A percentile compares a stretch with the other conserved stretches of the same genome.
These are phyloP conservation scores for Pleodorina starrii DNA, from an alignment of 139 green algal species.

Conservation along the genomic window DNA sequence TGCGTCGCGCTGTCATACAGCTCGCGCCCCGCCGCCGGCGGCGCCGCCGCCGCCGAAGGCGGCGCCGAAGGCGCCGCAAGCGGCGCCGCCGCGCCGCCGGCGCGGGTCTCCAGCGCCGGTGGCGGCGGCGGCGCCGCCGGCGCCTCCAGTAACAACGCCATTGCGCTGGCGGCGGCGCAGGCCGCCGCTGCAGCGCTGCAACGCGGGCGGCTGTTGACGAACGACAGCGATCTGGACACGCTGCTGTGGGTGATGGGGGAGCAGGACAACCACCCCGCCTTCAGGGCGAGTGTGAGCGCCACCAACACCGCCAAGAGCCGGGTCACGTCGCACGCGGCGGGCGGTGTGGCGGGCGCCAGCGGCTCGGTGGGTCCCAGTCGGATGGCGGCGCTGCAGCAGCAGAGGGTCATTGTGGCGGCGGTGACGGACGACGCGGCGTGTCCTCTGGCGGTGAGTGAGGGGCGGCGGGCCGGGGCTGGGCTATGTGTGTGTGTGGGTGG, in stretches of 20 bases:
- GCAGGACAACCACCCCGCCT: conserved; percentile 10
- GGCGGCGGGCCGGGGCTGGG: not conserved
- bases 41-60: not conserved
- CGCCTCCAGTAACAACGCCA: not conserved
- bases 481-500: too few species aligned
- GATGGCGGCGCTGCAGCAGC: not conserved
- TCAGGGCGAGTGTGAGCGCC: not conserved
- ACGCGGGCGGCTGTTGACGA: conserved; percentile 37
- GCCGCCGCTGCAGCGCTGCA: not conserved
- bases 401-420: conserved; percentile 35
- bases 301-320: conserved; percentile 26
- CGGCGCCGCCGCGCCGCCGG: not conserved
- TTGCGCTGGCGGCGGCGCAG: not conserved
- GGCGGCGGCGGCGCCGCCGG: not conserved
- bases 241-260: conserved; percentile 12
- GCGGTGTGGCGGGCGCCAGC: not conserved
- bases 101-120: not conserved
- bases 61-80: not conserved
- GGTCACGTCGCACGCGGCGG: conserved; percentile 1
- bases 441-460: conserved; percentile 21
- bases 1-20: conserved; percentile 31
- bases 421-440: conserved; percentile 38
- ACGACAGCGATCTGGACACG: conserved; percentile 42
- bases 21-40: too few species aligned
- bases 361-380: too few species aligned